phyloP scores from a whole-genome alignment of 2,329 filamentous ascomycete species.

The Cercospora brassicicola region DNA sequence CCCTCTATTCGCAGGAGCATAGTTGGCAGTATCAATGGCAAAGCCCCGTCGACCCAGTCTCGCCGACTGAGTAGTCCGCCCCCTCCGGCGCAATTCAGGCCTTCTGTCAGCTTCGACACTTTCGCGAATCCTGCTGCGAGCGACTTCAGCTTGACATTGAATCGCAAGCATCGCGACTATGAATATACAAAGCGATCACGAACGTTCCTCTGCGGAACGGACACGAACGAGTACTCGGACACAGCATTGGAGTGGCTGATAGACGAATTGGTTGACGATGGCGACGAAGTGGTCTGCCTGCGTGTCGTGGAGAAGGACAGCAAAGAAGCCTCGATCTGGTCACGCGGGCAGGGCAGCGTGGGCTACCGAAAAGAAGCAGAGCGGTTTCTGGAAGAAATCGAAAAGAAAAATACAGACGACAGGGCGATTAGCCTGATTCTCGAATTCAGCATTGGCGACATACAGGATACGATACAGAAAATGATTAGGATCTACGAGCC shows the following conservation, averaged over 20 bases:
- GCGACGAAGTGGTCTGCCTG: constrained; percentile 88
- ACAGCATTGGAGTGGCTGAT: constrained; percentile 91
- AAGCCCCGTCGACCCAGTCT: constrained; percentile 11
- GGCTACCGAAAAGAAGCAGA: constrained; percentile 74
- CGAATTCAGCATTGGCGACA: constrained; percentile 84
- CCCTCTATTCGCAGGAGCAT: constrained; percentile 22
- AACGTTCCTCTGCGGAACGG: constrained; percentile 86
- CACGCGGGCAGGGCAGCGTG: constrained; percentile 49
- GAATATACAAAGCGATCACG: constrained; percentile 76
- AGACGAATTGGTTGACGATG: constrained; percentile 87
- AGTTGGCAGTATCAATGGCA: constrained; percentile 15
- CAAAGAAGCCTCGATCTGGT: constrained; percentile 56
- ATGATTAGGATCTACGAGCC: constrained; percentile 92
- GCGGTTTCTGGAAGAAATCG: constrained; percentile 70
- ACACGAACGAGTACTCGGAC: constrained; percentile 88
- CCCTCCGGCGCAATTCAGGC: constrained; percentile 57
- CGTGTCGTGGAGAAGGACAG: constrained; percentile 82
- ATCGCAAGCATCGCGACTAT: constrained; percentile 83
- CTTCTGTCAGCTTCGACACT: constrained; percentile 72
- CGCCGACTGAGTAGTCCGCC: constrained; percentile 37
- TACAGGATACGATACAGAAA: constrained; percentile 86
- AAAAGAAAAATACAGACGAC: constrained; percentile 76
- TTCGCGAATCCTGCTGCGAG: constrained; percentile 66
- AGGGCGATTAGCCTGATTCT: constrained; percentile 82
- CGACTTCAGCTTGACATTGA: constrained; percentile 76